phyloP scores from a whole-genome alignment of 306 rosid species.

The Lupinus albus region DNA sequence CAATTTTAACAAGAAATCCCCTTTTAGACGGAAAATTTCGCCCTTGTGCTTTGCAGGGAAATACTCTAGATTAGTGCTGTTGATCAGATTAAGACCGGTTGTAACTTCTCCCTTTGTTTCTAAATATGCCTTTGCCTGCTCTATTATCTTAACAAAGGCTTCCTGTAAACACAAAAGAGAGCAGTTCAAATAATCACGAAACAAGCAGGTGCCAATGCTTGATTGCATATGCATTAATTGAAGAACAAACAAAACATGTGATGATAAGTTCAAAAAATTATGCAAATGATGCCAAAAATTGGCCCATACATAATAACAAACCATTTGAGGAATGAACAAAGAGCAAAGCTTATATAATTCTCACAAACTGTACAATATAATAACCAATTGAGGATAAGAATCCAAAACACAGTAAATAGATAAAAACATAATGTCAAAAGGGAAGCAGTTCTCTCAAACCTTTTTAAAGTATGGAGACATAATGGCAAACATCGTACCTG shows the following conservation, averaged over 20 bases:
- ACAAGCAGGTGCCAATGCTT: conserved; percentile 2
- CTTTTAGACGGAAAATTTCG: conserved; percentile 86
- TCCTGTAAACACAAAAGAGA: conserved; percentile 66
- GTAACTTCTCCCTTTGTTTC: conserved; percentile 91
- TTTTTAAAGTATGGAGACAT: conserved; percentile 10
- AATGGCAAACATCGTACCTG: conserved; percentile 93
- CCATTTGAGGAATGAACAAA: background rate
- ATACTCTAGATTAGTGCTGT: conserved; percentile 90
- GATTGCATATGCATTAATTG: conserved; percentile 2
- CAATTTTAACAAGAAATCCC: conserved; percentile 83
- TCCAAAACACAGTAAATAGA: conserved; percentile 21
- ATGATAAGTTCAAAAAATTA: background rate
- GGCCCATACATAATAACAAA: conserved; percentile 14
- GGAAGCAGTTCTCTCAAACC: conserved; percentile 24
- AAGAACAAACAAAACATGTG: conserved; percentile 17
- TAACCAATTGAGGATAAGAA: background rate
- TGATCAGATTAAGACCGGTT: conserved; percentile 81
- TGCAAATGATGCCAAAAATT: conserved; percentile 1
- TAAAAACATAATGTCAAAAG: conserved; percentile 6
- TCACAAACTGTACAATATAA: background rate
- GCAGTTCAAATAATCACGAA: conserved; percentile 41
- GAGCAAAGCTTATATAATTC: background rate
- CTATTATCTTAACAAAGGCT: conserved; percentile 95
- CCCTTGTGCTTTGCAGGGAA: conserved; percentile 94
- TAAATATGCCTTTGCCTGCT: conserved; percentile 91